phyloP scores from a whole-genome alignment of 805 yeast species.

The Lipomyces chichibuensis region DNA sequence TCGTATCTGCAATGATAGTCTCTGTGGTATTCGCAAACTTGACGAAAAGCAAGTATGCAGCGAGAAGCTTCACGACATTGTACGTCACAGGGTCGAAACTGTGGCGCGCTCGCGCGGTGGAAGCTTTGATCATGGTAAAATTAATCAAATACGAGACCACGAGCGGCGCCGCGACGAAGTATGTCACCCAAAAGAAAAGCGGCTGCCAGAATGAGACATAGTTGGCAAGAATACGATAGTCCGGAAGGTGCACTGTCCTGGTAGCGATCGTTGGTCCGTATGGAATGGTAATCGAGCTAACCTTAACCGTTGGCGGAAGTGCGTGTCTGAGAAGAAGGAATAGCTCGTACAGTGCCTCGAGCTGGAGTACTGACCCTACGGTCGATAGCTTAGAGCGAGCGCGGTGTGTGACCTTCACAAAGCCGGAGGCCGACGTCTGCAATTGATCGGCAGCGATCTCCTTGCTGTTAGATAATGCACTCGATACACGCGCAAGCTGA shows the following conservation, averaged over 20 bases:
- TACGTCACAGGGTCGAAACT: slow-evolving; percentile 36
- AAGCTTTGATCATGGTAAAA: slow-evolving; percentile 39
- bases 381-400: slow-evolving; percentile 26
- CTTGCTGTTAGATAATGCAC: background rate
- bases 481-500: background rate
- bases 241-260: slow-evolving; percentile 26
- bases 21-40: slow-evolving; percentile 37
- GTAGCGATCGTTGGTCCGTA: slow-evolving; percentile 7
- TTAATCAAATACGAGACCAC: slow-evolving; percentile 42
- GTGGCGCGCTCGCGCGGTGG: slow-evolving; percentile 23
- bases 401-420: slow-evolving; percentile 2
- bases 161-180: slow-evolving; percentile 41
- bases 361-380: slow-evolving; percentile 13
- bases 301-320: slow-evolving; percentile 9
- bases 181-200: slow-evolving; percentile 37
- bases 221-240: slow-evolving; percentile 13
- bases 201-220: slow-evolving; percentile 40
- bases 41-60: slow-evolving; percentile 51
- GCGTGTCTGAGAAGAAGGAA: slow-evolving; percentile 11
- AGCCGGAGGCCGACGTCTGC: background rate
- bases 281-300: slow-evolving; percentile 7
- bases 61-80: slow-evolving; percentile 22
- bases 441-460: slow-evolving; percentile 2
- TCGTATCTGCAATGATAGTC: slow-evolving; percentile 9
- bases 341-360: slow-evolving; percentile 15